Percentiles rank a stretch among this genome's conserved stretches.
phyloP scores from a whole-genome alignment of 2,329 filamentous ascomycete genomes.

The Stachybotrys chlorohalonatus region DNA sequence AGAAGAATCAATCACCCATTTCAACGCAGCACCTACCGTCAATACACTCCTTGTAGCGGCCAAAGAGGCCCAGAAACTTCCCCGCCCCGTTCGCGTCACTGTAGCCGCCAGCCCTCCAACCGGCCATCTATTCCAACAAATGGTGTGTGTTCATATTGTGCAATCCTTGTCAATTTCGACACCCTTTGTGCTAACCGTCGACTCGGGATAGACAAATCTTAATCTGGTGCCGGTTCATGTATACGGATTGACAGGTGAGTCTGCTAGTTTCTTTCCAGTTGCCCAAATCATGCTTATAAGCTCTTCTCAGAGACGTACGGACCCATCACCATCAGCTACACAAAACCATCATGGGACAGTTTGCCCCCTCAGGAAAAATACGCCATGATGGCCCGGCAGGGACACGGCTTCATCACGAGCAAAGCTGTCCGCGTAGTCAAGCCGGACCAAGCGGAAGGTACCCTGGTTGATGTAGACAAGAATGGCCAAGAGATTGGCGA shows the following conservation, averaged over 20 bases:
- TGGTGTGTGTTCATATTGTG: slow-evolving; percentile 42
- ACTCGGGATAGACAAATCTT: slow-evolving; percentile 34
- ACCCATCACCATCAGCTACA: slow-evolving; percentile 89
- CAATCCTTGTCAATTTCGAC: background rate
- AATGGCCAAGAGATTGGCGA: slow-evolving; percentile 43
- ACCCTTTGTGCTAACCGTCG: slow-evolving; percentile 2
- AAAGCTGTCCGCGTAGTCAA: slow-evolving; percentile 77
- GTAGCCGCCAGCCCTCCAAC: slow-evolving; percentile 90
- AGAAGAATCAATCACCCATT: slow-evolving; percentile 83
- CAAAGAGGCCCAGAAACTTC: slow-evolving; percentile 61
- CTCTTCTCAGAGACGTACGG: slow-evolving; percentile 71
- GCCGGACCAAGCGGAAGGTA: slow-evolving; percentile 58
- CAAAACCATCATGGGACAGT: slow-evolving; percentile 74
- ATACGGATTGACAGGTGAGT: slow-evolving; percentile 60
- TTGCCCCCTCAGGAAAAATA: slow-evolving; percentile 71
- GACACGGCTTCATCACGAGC: slow-evolving; percentile 80
- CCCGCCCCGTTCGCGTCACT: slow-evolving; percentile 69
- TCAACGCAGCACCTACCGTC: slow-evolving; percentile 91
- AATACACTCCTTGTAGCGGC: slow-evolving; percentile 86
- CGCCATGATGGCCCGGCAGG: slow-evolving; percentile 84
- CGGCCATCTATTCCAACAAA: slow-evolving; percentile 84
- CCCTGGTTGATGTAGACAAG: slow-evolving; percentile 34
- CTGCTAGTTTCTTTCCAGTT: background rate
- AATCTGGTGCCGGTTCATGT: slow-evolving; percentile 90
- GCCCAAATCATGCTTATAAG: background rate